Conservation (phyloP, 2,329 filamentous ascomycete species). For the Sarocladiaceae sp. region DNA sequence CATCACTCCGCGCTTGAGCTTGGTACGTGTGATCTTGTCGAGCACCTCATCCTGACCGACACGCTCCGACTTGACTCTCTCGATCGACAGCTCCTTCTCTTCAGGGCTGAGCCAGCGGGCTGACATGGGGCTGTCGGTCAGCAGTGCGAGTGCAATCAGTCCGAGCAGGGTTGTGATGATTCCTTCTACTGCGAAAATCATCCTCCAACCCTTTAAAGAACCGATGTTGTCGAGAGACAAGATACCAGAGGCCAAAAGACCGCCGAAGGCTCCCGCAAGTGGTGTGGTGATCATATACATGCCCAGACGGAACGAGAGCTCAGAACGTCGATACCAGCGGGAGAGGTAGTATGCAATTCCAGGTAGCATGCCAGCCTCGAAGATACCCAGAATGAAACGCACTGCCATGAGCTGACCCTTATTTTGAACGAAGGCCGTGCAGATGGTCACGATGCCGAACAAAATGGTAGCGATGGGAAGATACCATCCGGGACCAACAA, state of each 20-base stretch:
- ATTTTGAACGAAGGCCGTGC: conserved; percentile 55
- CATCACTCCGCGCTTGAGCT: conserved; percentile 52
- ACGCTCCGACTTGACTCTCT: conserved; percentile 60
- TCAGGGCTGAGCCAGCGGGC: conserved; percentile 60
- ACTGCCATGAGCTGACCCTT: conserved; percentile 42
- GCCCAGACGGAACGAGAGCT: conserved; percentile 59
- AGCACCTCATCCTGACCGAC: conserved; percentile 53
- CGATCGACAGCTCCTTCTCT: conserved; percentile 59
- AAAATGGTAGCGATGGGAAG: conserved; percentile 52
- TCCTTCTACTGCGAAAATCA: conserved; percentile 71
- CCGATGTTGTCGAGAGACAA: conserved; percentile 55
- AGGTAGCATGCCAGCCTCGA: conserved; percentile 71
- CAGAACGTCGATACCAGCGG: conserved; percentile 58
- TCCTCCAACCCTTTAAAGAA: conserved; percentile 54
- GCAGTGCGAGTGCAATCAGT: conserved; percentile 53
- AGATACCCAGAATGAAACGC: conserved; percentile 62
- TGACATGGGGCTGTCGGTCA: conserved; percentile 63
- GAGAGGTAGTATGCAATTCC: conserved; percentile 65
- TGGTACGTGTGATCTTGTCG: conserved; percentile 51
- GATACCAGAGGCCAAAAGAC: conserved; percentile 59
- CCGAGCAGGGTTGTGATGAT: conserved; percentile 51
- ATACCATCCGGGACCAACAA: conserved; percentile 61
- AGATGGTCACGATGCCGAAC: conserved; percentile 57
- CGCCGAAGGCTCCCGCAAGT: conserved; percentile 63
- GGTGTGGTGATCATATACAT: conserved; percentile 64